A percentile compares a stretch with the other conserved stretches of the same genome.
Conservation (phyloP, 164 flowering plant genomes). For the Annona cherimola region DNA sequence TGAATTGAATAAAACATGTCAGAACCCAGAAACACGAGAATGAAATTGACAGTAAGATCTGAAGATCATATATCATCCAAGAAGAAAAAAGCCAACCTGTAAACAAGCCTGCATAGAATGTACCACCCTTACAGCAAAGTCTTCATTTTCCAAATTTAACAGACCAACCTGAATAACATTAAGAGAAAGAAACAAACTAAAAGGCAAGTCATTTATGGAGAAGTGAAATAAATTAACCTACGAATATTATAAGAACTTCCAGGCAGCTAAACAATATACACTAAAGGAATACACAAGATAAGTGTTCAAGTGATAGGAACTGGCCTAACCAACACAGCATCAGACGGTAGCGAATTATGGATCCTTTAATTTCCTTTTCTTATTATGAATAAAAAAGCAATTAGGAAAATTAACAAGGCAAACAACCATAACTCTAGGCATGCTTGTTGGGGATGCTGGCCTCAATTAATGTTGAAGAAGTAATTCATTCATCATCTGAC, state of each 20-base stretch:
- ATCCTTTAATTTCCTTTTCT: background rate
- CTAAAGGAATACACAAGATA: background rate
- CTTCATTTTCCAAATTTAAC: constrained; percentile 85
- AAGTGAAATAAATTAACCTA: background rate
- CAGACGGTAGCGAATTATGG: too few species aligned
- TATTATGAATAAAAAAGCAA: too few species aligned
- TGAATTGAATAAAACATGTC: background rate
- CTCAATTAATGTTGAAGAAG: too few species aligned
- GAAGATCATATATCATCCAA: background rate
- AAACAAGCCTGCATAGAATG: constrained; percentile 54
- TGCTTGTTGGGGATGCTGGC: too few species aligned
- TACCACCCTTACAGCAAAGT: constrained; percentile 53
- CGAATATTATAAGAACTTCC: background rate
- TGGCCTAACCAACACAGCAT: background rate
- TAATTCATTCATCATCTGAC: too few species aligned
- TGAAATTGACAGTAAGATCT: background rate
- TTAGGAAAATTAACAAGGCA: too few species aligned
- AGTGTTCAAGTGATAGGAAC: background rate
- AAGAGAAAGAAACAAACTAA: background rate
- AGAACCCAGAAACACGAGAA: background rate
- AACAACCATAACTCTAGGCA: too few species aligned
- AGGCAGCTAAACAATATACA: background rate
- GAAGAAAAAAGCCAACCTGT: constrained; percentile 47
- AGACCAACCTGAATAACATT: constrained; percentile 61
- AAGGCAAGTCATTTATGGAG: background rate